Conservation (phyloP, 768 basidiomycete species). For the Lentinula boryana region DNA sequence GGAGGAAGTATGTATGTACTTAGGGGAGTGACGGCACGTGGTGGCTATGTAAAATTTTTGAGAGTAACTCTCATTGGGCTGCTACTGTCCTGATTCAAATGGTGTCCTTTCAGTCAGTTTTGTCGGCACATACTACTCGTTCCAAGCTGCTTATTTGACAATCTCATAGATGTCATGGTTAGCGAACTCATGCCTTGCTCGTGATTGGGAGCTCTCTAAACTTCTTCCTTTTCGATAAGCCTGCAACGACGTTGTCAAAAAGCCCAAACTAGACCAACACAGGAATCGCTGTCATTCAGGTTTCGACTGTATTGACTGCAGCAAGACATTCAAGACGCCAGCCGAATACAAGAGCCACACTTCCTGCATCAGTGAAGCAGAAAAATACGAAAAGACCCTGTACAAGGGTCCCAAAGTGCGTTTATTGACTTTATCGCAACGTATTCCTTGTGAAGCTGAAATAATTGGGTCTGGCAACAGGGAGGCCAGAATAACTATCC, state of each 20-base stretch:
- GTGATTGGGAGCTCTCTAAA: background rate
- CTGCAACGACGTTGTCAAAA: slow-evolving; percentile 86
- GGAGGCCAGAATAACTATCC: slow-evolving; percentile 19
- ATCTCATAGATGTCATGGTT: slow-evolving; percentile 61
- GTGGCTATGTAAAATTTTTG: slow-evolving; percentile 1
- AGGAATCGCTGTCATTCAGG: slow-evolving; percentile 51
- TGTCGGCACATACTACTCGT: background rate
- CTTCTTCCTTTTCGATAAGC: slow-evolving; percentile 27
- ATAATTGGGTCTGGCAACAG: background rate
- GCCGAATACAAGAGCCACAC: slow-evolving; percentile 79
- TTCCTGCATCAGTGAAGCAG: slow-evolving; percentile 82
- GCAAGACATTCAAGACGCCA: slow-evolving; percentile 72
- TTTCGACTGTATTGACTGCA: slow-evolving; percentile 86
- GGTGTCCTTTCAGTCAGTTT: slow-evolving; percentile 71
- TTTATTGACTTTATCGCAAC: slow-evolving; percentile 7
- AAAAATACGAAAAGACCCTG: slow-evolving; percentile 86
- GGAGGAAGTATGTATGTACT: too few relatives aligned
- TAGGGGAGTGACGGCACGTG: background rate
- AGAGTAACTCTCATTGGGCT: background rate
- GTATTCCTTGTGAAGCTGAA: background rate
- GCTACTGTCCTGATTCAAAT: slow-evolving; percentile 23
- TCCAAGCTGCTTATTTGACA: background rate
- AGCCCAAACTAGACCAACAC: slow-evolving; percentile 89
- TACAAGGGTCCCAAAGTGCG: slow-evolving; percentile 74
- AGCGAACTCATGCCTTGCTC: slow-evolving; percentile 14